phyloP scores from a whole-genome alignment of 108 stramenopile genomes.

The Conticribra weissflogii region DNA sequence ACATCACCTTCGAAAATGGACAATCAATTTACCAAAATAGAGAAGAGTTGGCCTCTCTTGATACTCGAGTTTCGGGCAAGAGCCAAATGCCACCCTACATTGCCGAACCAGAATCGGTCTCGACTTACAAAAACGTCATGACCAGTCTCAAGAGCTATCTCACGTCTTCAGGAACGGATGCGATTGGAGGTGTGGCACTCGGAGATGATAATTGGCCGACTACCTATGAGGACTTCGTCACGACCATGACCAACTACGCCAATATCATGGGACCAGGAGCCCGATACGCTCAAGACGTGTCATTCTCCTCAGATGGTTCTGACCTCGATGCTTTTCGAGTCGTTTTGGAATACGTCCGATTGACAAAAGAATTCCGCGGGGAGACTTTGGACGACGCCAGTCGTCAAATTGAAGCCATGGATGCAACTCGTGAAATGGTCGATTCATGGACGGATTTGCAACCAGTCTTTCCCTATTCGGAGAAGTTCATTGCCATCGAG shows the following conservation, averaged over 20 bases:
- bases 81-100: constrained; percentile 62
- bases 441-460: constrained; percentile 53
- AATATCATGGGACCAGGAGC: constrained; percentile 47
- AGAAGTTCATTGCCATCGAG: constrained; percentile 57
- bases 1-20: constrained; percentile 53
- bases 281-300: constrained; percentile 49
- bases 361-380: constrained; percentile 48
- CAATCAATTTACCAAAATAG: constrained; percentile 53
- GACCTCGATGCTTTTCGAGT: constrained; percentile 52
- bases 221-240: constrained; percentile 55
- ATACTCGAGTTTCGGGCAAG: constrained; percentile 44
- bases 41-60: constrained; percentile 45
- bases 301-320: constrained; percentile 39
- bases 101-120: constrained; percentile 57
- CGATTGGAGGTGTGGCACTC: constrained; percentile 37
- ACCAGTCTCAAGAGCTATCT: constrained; percentile 49
- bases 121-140: constrained; percentile 64
- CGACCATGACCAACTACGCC: constrained; percentile 33
- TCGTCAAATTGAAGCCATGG: constrained; percentile 73
- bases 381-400: constrained; percentile 63
- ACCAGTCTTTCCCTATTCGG: constrained; percentile 47
- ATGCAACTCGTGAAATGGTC: constrained; percentile 58
- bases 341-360: constrained; percentile 48
- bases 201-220: constrained; percentile 64
- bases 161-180: constrained; percentile 15